A percentile compares a stretch with the other conserved stretches of the same genome.
phyloP scores from a whole-genome alignment of 495 filamentous ascomycete genomes.

The Neurospora sp. region DNA sequence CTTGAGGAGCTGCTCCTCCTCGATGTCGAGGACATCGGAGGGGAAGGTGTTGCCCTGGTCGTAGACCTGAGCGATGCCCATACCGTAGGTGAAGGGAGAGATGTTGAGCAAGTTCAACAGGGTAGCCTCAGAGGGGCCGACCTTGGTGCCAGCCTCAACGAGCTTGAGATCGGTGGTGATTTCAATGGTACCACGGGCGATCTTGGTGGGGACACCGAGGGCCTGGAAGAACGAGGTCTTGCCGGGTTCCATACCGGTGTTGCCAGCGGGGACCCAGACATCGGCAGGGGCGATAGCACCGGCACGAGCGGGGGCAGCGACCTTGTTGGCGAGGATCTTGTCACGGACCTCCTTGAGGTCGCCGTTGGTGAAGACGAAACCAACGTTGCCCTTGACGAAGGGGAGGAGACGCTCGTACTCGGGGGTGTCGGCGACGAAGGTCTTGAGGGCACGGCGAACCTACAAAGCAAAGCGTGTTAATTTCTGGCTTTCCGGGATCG shows the following conservation, averaged over 20 bases:
- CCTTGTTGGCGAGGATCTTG: conserved; percentile 92
- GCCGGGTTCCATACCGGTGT: conserved; percentile 99
- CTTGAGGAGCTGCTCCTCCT: conserved; percentile 82
- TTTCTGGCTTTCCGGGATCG: not conserved
- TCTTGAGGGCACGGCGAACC: conserved; percentile 96
- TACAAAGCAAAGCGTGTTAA: conserved; percentile 17
- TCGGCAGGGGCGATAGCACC: conserved; percentile 89
- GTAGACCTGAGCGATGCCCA: conserved; percentile 93
- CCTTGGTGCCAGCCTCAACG: conserved; percentile 82
- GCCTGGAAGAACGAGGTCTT: conserved; percentile 99
- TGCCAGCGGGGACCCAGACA: conserved; percentile 88
- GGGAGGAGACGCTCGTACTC: conserved; percentile 97
- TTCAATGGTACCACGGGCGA: conserved; percentile 99
- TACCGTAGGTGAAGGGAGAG: conserved; percentile 99
- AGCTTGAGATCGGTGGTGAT: conserved; percentile 98
- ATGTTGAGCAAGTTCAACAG: conserved; percentile 99
- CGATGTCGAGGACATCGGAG: conserved; percentile 77
- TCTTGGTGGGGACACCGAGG: conserved; percentile 99
- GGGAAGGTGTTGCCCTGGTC: conserved; percentile 88
- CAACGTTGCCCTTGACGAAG: conserved; percentile 93
- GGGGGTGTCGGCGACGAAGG: conserved; percentile 79
- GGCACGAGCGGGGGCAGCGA: conserved; percentile 92
- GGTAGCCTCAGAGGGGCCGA: conserved; percentile 96
- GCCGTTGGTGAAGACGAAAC: conserved; percentile 98
- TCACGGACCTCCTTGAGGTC: conserved; percentile 87